Evolutionary conservation across 176 grass and related monocot species (phyloP), one percentile per base, ranked within the genome.

Genomic region (Guadua angustifolia): DNA sequence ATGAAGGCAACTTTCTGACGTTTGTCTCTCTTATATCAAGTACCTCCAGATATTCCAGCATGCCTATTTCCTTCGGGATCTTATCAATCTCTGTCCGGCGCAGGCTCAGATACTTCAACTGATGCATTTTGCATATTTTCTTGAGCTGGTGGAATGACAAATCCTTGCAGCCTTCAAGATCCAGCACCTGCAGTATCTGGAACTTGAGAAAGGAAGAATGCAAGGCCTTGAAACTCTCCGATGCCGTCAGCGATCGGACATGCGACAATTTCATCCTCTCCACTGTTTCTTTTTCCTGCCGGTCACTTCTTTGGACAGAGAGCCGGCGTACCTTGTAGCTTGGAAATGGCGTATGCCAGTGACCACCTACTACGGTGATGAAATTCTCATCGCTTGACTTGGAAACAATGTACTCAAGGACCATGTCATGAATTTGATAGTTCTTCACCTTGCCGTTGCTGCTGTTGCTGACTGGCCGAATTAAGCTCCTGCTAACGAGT

Each of bases 381-480:
- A 87, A 87, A 70, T 87, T 87, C 26, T 87, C 85, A 0, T 71
- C n/a, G 2, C 26, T 88, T 77, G 86, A 82, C 15, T 76, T 81
- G 50, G 14, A 49, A 0, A 87, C 24, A 40, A 87, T 87, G 33
- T 75, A 40, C 29, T 87, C 49, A 7, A 87, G 85, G 4, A 87
- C 73, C 85, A 87, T 82, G 10, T 81, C 85, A 70, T 87, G 85
- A 19, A 87, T 33, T 35, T 75, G 39, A 9, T 42, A 87, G 9
- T 26, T 77, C 63, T 82, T 87, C 40, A 87, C 85, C 79, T 77
- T 87, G 7, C 79, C 79, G 2, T 60, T 82, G 13, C 26, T 80
- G 71, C 62, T 82, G 40, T 57, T 66, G 0, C 46, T 25, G 21
- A 82, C 60, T 5, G 85, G 59, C 1, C 49, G 60, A 8, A 87